phyloP scores from a whole-genome alignment of 805 yeast species.

The Spathaspora sp. region DNA sequence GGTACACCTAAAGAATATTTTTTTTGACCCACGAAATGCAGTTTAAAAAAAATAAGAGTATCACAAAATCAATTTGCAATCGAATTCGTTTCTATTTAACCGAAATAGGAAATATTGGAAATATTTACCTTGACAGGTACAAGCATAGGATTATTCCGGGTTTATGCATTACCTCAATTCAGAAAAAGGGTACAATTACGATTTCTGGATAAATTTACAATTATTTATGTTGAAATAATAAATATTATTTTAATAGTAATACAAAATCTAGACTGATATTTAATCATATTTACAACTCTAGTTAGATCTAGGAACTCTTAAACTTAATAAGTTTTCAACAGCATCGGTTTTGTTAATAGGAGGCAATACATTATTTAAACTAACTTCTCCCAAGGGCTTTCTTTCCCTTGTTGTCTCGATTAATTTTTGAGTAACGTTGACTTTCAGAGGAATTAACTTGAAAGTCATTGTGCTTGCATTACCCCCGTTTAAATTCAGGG shows the following conservation, averaged over 20 bases:
- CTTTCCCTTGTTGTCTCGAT: constrained; percentile 13
- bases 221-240: background rate
- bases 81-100: background rate
- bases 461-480: constrained; percentile 32
- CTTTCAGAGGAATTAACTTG: constrained; percentile 28
- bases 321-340: constrained; percentile 33
- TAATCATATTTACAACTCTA: background rate
- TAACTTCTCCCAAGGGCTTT: constrained; percentile 24
- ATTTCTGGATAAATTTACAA: no score
- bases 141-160: no score
- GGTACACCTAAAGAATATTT: background rate
- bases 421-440: constrained; percentile 16
- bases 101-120: background rate
- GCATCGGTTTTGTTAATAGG: constrained; percentile 20
- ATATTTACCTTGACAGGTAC: background rate
- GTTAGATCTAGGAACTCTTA: background rate
- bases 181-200: no score
- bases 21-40: background rate
- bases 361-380: background rate
- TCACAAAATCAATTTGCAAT: background rate
- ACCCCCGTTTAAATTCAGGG: constrained; percentile 24
- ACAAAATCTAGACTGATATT: background rate
- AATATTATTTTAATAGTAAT: background rate
- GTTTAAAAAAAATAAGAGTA: background rate
- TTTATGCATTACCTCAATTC: no score